Conservation (phyloP, 495 filamentous ascomycete species). For the Geopyxis carbonaria region DNA sequence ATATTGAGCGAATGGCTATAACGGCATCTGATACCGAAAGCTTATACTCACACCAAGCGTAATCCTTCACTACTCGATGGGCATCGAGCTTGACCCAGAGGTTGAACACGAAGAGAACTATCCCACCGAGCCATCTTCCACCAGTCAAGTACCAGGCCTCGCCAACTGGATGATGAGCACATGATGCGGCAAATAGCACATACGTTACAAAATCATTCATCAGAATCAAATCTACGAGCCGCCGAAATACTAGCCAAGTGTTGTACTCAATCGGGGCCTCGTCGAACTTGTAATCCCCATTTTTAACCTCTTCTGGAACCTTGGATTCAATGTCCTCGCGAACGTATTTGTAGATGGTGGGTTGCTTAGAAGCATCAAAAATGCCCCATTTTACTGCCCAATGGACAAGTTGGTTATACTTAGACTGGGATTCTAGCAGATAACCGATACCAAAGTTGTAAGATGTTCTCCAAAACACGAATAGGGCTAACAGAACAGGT, state of each 20-base stretch:
- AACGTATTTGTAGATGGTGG: conserved; percentile 61
- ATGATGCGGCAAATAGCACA: conserved; percentile 85
- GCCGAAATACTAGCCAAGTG: conserved; percentile 90
- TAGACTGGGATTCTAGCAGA: conserved; percentile 74
- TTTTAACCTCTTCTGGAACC: conserved; percentile 44
- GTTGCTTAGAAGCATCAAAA: conserved; percentile 65
- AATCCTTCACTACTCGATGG: conserved; percentile 97
- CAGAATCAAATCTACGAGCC: conserved; percentile 85
- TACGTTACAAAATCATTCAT: conserved; percentile 98
- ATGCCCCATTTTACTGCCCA: conserved; percentile 77
- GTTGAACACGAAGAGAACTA: conserved; percentile 77
- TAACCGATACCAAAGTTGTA: conserved; percentile 93
- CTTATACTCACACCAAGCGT: conserved; percentile 56
- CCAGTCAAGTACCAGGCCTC: conserved; percentile 53
- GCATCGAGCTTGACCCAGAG: conserved; percentile 98
- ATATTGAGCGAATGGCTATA: neutral
- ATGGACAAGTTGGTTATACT: conserved; percentile 63
- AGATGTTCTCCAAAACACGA: conserved; percentile 77
- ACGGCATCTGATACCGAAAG: neutral
- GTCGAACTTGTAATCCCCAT: conserved; percentile 73
- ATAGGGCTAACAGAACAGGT: conserved; percentile 61
- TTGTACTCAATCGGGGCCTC: conserved; percentile 93
- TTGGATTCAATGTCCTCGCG: conserved; percentile 85
- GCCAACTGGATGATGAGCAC: conserved; percentile 50
- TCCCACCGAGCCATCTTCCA: conserved; percentile 65